phyloP scores from a whole-genome alignment of 257 asterid genomes.

The Lantana camara region DNA sequence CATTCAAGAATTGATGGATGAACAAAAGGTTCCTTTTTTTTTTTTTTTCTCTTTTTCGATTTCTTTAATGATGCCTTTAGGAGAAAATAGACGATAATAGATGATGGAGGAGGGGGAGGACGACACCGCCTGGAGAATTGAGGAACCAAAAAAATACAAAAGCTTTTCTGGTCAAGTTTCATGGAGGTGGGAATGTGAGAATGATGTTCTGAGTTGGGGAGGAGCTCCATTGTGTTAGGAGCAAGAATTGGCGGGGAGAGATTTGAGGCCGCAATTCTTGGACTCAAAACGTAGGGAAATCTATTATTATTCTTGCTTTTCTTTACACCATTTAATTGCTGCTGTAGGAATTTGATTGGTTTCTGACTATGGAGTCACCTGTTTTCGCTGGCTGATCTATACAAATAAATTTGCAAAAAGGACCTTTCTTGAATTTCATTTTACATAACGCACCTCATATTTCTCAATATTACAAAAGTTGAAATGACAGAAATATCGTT shows the following conservation, averaged over 20 bases:
- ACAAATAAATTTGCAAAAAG: not conserved
- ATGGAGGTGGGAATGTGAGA: conserved; percentile 40
- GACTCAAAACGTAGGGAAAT: conserved; percentile 29
- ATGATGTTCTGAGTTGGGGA: conserved; percentile 34
- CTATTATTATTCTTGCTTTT: not conserved
- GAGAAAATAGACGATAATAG: conserved; percentile 12
- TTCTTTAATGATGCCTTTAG: not conserved
- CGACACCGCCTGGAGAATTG: conserved; percentile 25
- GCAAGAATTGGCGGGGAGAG: conserved; percentile 85
- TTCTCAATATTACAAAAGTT: no score
- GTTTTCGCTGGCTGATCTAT: not conserved
- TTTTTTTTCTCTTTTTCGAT: not conserved
- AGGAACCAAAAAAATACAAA: conserved; percentile 43
- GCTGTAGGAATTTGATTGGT: conserved; percentile 3
- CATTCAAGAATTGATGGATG: conserved; percentile 22
- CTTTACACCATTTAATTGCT: not conserved
- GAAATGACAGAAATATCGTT: no score
- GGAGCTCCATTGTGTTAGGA: conserved; percentile 50
- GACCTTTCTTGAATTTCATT: no score
- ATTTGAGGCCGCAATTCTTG: conserved; percentile 54
- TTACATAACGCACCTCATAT: no score
- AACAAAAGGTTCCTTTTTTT: not conserved
- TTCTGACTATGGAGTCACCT: not conserved
- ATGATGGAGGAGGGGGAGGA: conserved; percentile 29
- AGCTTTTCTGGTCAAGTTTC: conserved; percentile 37